Evolutionary conservation across 2,329 filamentous ascomycete genomes (phyloP).

Genomic region (Aspergillus vadensis): DNA sequence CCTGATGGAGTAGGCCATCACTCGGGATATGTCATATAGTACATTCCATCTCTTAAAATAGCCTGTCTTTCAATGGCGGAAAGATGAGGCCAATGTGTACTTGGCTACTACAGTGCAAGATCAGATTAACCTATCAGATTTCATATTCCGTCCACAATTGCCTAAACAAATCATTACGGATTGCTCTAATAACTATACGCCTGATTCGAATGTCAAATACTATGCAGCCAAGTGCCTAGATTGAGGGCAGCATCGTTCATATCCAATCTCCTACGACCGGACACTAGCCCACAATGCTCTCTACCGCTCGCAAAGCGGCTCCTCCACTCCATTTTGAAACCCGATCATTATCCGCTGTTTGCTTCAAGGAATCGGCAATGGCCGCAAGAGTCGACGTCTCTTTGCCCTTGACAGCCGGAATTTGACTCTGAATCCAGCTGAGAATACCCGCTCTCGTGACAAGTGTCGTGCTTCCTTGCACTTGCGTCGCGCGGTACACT

Average conservation of each 20-base stretch:
- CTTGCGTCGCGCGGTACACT: conserved; percentile 66
- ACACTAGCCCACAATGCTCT: conserved; percentile 23
- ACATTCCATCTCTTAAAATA: background rate
- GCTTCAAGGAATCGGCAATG: conserved; percentile 62
- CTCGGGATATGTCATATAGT: background rate
- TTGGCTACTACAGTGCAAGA: background rate
- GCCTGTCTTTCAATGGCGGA: background rate
- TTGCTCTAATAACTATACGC: background rate
- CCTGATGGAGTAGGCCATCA: background rate
- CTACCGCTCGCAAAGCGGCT: conserved; percentile 38
- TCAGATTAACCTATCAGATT: background rate
- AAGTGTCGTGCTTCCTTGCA: conserved; percentile 77
- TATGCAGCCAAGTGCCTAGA: background rate
- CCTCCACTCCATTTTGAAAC: conserved; percentile 67
- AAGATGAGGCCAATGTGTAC: background rate
- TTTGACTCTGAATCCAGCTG: conserved; percentile 70
- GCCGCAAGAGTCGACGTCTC: conserved; percentile 49
- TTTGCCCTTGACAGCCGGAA: conserved; percentile 52
- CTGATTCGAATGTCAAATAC: conserved; percentile 1
- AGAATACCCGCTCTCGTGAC: conserved; percentile 74
- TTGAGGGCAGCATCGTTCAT: background rate
- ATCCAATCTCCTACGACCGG: background rate
- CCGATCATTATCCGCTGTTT: conserved; percentile 67
- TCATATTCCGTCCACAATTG: background rate
- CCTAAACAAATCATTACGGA: background rate